A percentile compares a stretch with the other conserved stretches of the same genome.
phyloP scores from a whole-genome alignment of 176 grass and related monocot genomes.

The Secale cereale region DNA sequence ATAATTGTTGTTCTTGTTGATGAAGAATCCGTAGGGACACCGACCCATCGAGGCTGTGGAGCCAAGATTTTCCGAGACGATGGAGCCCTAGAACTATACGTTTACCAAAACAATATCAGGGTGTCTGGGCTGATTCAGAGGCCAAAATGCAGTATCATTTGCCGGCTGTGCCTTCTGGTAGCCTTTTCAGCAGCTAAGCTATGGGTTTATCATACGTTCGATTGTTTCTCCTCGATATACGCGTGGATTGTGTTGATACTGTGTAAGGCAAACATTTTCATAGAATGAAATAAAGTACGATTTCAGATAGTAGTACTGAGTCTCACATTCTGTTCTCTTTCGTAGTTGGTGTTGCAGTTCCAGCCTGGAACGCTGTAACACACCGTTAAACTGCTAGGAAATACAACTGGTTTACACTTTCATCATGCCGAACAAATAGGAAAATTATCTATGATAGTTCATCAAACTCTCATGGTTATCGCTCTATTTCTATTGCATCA shows the following conservation, averaged over 20 bases:
- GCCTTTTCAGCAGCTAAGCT: constrained; percentile 33
- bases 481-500: background rate
- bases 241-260: constrained; percentile 23
- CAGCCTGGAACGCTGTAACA: background rate
- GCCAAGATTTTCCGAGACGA: constrained; percentile 58
- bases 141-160: background rate
- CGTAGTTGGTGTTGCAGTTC: background rate
- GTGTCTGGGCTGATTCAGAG: constrained; percentile 21
- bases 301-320: background rate
- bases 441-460: background rate
- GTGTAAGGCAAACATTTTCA: constrained; percentile 31
- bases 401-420: background rate
- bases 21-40: constrained; percentile 51
- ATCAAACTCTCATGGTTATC: background rate
- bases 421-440: background rate
- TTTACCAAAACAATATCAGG: constrained; percentile 32
- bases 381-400: background rate
- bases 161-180: constrained; percentile 29
- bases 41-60: constrained; percentile 27
- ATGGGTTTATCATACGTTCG: constrained; percentile 32
- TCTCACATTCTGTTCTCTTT: background rate
- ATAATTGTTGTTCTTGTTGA: constrained; percentile 70
- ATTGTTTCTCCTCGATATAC: constrained; percentile 36
- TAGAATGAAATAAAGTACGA: background rate
- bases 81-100: constrained; percentile 53